Evolutionary conservation across 2,329 filamentous ascomycete genomes (phyloP).

Genomic region (Rosellinia necatrix): DNA sequence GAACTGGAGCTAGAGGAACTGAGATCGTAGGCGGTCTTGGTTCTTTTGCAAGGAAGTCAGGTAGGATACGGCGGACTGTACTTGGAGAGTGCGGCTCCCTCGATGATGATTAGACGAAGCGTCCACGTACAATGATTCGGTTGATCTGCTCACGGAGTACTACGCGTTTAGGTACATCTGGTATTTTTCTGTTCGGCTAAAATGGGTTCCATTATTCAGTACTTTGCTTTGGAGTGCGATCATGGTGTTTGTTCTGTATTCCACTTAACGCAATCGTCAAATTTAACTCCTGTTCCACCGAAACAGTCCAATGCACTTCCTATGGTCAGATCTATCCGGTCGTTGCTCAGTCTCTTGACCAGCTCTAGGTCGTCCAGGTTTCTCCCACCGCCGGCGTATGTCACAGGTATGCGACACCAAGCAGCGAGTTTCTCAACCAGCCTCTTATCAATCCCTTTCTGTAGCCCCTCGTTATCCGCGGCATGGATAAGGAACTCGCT

Average conservation of each 20-base stretch:
- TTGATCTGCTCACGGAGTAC: conserved; percentile 26
- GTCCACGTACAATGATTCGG: conserved; percentile 34
- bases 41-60: conserved; percentile 19
- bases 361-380: conserved; percentile 80
- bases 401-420: conserved; percentile 92
- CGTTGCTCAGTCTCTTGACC: conserved; percentile 77
- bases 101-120: conserved; percentile 37
- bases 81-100: conserved; percentile 25
- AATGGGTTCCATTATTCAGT: background rate
- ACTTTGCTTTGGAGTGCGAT: background rate
- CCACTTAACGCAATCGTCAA: conserved; percentile 90
- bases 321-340: conserved; percentile 90
- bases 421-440: conserved; percentile 76
- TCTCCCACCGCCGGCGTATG: conserved; percentile 93
- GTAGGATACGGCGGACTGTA: conserved; percentile 23
- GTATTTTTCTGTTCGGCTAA: conserved; percentile 9
- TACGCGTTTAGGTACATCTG: conserved; percentile 24
- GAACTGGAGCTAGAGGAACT: conserved; percentile 70
- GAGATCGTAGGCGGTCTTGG: conserved; percentile 51
- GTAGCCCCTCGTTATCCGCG: conserved; percentile 93
- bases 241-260: conserved; percentile 58
- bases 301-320: conserved; percentile 97
- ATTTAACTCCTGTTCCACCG: conserved; percentile 82
- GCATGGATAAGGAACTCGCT: conserved; percentile 97
- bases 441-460: conserved; percentile 86